Conservation (phyloP, 2,329 filamentous ascomycete species). For the Boeremia lycopersici region DNA sequence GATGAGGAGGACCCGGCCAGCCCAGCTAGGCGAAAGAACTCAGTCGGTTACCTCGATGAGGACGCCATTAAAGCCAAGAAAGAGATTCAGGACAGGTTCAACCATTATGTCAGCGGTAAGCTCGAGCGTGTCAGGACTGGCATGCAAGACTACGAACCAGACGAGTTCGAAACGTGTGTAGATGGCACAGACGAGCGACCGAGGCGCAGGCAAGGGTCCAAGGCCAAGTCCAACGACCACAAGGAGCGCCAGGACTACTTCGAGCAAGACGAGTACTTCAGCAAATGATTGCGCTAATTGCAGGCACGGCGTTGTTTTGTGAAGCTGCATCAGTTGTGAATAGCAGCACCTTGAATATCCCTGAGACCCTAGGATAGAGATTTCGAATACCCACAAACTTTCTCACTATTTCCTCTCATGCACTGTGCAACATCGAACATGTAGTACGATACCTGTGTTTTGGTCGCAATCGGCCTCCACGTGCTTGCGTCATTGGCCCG, state of each 20-base stretch:
- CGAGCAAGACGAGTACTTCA: slow-evolving; percentile 37
- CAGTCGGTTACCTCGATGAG: slow-evolving; percentile 60
- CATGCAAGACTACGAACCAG: slow-evolving; percentile 59
- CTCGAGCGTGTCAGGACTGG: slow-evolving; percentile 73
- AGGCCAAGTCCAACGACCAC: slow-evolving; percentile 31
- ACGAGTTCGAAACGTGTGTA: slow-evolving; percentile 67
- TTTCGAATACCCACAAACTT: slow-evolving; percentile 13
- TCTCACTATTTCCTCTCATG: not conserved
- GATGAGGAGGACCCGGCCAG: slow-evolving; percentile 39
- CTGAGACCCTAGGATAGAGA: slow-evolving; percentile 32
- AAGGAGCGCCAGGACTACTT: slow-evolving; percentile 37
- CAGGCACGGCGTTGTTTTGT: slow-evolving; percentile 3
- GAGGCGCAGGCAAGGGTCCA: slow-evolving; percentile 11
- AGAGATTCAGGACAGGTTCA: slow-evolving; percentile 66
- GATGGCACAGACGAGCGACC: slow-evolving; percentile 47
- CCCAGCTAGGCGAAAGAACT: slow-evolving; percentile 49
- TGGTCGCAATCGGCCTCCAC: slow-evolving; percentile 2
- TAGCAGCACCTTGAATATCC: slow-evolving; percentile 15
- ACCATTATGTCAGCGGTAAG: slow-evolving; percentile 82
- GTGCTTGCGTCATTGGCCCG: slow-evolving; percentile 22
- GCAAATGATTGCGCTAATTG: slow-evolving; percentile 20
- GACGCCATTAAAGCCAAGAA: slow-evolving; percentile 51
- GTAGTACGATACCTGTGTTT: not conserved
- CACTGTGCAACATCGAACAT: slow-evolving; percentile 1
- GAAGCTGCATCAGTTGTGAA: slow-evolving; percentile 13